Evolutionary conservation across 805 yeast species (phyloP).

Genomic region (Candida boleticola): DNA sequence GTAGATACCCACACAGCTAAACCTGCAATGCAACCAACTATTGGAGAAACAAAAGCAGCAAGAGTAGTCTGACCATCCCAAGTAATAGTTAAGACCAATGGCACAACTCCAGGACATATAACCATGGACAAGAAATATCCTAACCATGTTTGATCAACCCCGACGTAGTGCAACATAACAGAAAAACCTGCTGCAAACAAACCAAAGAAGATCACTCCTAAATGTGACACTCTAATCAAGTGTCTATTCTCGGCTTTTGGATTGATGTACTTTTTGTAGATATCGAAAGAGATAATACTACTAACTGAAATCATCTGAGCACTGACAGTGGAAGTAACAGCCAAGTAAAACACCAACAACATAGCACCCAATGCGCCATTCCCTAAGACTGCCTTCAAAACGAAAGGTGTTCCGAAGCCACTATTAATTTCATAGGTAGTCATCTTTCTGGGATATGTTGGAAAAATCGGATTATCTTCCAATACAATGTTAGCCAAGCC

Average conservation of each 20-base stretch:
- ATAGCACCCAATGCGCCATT: slow-evolving; percentile 30
- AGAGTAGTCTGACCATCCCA: slow-evolving; percentile 29
- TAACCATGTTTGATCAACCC: slow-evolving; percentile 28
- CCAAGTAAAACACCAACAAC: slow-evolving; percentile 33
- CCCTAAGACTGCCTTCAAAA: slow-evolving; percentile 30
- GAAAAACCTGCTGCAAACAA: slow-evolving; percentile 38
- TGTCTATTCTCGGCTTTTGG: slow-evolving; percentile 41
- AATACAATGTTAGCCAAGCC: slow-evolving; percentile 32
- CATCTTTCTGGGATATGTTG: slow-evolving; percentile 32
- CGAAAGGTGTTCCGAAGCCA: slow-evolving; percentile 30
- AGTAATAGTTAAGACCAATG: slow-evolving; percentile 30
- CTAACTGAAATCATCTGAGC: slow-evolving; percentile 41
- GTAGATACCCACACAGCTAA: slow-evolving; percentile 30
- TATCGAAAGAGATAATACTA: slow-evolving; percentile 44
- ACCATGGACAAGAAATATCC: slow-evolving; percentile 35
- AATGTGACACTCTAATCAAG: slow-evolving; percentile 42
- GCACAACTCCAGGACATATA: slow-evolving; percentile 40
- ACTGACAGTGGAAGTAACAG: slow-evolving; percentile 42
- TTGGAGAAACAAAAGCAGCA: slow-evolving; percentile 31
- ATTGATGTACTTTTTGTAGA: slow-evolving; percentile 43
- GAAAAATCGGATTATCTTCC: slow-evolving; percentile 22
- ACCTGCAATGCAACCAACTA: slow-evolving; percentile 27
- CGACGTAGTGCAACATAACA: slow-evolving; percentile 31
- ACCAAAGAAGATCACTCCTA: slow-evolving; percentile 38
- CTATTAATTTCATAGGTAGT: slow-evolving; percentile 25